These are phyloP conservation scores for Rosa persica DNA, from an alignment of 306 rosid genomes.

Conservation along the genomic window DNA sequence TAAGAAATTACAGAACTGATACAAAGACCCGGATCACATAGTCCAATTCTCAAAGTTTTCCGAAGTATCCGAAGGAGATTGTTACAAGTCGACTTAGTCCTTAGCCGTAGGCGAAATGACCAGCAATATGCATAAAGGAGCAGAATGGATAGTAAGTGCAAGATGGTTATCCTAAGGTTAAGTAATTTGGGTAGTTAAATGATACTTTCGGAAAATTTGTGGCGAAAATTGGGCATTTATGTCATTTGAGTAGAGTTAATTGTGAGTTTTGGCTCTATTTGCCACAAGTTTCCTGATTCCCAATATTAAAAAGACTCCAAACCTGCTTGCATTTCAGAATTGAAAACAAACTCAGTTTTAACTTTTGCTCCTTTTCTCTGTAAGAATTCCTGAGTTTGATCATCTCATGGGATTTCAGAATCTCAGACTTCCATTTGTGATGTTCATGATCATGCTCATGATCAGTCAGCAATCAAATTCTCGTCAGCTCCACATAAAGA, in stretches of 20 bases:
- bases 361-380: constrained; percentile 21
- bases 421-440: constrained; percentile 44
- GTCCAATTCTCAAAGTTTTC: constrained; percentile 5
- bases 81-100: background rate
- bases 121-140: background rate
- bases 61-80: background rate
- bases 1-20: background rate
- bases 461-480: constrained; percentile 50
- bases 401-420: constrained; percentile 49
- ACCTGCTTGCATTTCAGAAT: constrained; percentile 23
- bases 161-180: background rate
- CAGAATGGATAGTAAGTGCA: constrained; percentile 12
- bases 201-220: constrained; percentile 21
- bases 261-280: constrained; percentile 45
- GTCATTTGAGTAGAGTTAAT: constrained; percentile 45
- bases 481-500: constrained; percentile 39
- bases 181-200: constrained; percentile 19
- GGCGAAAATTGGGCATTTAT: constrained; percentile 40
- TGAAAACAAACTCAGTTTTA: constrained; percentile 29
- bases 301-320: constrained; percentile 36
- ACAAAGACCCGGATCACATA: background rate
- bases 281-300: constrained; percentile 37
- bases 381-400: constrained; percentile 14
- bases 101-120: background rate
- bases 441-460: constrained; percentile 48